Evolutionary conservation across 441 rosid species (phyloP), one percentile per base, ranked within the genome.

Genomic region (Corymbia citriodora): DNA sequence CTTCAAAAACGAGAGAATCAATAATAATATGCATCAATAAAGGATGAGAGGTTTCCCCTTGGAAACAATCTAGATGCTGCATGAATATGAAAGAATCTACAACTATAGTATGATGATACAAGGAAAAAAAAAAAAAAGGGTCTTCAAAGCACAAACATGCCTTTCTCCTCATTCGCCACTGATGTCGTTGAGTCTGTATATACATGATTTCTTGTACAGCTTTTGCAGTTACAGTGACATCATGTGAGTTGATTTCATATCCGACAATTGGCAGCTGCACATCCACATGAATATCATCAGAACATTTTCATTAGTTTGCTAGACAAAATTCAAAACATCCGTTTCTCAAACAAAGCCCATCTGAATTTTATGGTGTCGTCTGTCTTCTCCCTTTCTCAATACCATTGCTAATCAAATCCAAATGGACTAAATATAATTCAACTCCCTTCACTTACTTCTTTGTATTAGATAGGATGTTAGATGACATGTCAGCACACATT

Each of bases 221-320:
- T 40, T 74, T 74, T 40, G 49, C 85, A 21, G 85, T 74, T 40
- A 17, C 85, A 74, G 16, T 23, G 85, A 74, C n/a, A 23, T 74
- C 85, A 40, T 21, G 85, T 25, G 85, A n/a, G 45, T 90, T 63
- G 90, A 88, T 83, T 55, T 95, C 94, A 95, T 92, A 96, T 96
- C 90, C 98, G 94, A 55, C 97, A 94, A 91, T 93, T 95, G 81
- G 98, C 95, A 92, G 95, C 97, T 95, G 98, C 88, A 87, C n/a
- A 86, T 21, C 55, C 61, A 48, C 48, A 61, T 18, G 91, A 23
- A 74, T 40, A 87, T 92, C 52, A 89, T 87, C 16, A 85, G 19
- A 54, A 31, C 45, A 27, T n/a, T 29, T 21, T 17, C 19, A 79
- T 25, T 48, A 85, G 33, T 15, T 45, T 29, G 63, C 86, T 40